Conservation (phyloP, 2,329 filamentous ascomycete species). For the Clarireedia monteithiana region DNA sequence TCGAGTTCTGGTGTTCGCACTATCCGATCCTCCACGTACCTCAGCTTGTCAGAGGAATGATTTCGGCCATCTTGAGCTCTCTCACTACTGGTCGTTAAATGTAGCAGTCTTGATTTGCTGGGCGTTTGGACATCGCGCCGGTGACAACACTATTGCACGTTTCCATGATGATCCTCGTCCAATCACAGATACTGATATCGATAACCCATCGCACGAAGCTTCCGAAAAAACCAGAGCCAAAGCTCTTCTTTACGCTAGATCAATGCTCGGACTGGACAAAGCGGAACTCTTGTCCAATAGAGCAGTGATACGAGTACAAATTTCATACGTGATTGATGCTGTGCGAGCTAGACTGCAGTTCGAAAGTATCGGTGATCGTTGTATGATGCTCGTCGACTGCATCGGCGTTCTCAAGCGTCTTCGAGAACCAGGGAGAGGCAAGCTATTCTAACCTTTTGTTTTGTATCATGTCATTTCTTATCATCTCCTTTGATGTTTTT, state of each 20-base stretch:
- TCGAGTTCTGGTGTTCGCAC: constrained; percentile 38
- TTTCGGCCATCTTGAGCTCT: constrained; percentile 28
- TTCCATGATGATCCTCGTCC: background rate
- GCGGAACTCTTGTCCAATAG: constrained; percentile 32
- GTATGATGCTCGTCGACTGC: constrained; percentile 45
- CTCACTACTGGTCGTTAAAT: constrained; percentile 49
- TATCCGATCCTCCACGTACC: constrained; percentile 30
- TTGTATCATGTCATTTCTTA: background rate
- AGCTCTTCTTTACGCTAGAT: constrained; percentile 30
- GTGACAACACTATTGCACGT: background rate
- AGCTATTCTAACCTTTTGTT: constrained; percentile 33
- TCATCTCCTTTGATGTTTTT: background rate
- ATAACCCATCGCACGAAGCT: background rate
- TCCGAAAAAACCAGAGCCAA: constrained; percentile 11
- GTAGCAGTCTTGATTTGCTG: constrained; percentile 52
- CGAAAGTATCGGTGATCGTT: constrained; percentile 42
- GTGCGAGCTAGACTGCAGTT: constrained; percentile 39
- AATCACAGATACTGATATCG: background rate
- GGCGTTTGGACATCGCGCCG: constrained; percentile 40
- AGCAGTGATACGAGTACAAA: constrained; percentile 35
- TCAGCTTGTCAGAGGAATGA: background rate
- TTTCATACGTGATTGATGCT: constrained; percentile 39
- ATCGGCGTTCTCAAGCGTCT: constrained; percentile 44
- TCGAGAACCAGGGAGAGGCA: constrained; percentile 37
- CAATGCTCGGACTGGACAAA: constrained; percentile 34